Base-by-base conservation (phyloP, 2,329 filamentous ascomycete species). In the Mollisia scopiformis region DNA sequence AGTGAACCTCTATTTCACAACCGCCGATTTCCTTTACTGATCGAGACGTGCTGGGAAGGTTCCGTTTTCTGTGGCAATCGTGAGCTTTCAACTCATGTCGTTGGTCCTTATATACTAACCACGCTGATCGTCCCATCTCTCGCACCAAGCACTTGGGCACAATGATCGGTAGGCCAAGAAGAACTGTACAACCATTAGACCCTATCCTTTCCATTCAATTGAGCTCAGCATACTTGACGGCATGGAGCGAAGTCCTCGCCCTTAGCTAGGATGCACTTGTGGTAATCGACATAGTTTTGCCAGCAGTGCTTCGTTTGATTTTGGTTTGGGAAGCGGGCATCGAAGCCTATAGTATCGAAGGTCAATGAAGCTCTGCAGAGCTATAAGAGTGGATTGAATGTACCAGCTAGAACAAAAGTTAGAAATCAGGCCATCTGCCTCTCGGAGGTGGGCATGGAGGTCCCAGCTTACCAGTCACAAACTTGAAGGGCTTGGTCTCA, bases 271-370 rank as follows among this genome's bases (percentile, higher is more conserved):
- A 97, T 93, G 85, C 95, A 99, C 88, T 99, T 99, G 89, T 99
- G 92, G 87, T 99, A 98, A 82, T 99, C 95, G 84, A 99, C 95
- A 83, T 99, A 99, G 88, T 99, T 99, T 81, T 99, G 96, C 95
- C 95, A 99, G 92, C 95, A 99, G 88, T 99, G 93, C 90, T 97
- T 97, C 82, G 93, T 90, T 84, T 95, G 92, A 85, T 99, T 99
- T 85, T 88, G 84, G 86, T 99, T 97, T 76, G 95, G 95, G 84
- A 98, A 99, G 79, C 95, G 94, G 80, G 95, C 95, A 79, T 99
- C 95, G 84, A 96, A 96, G 85, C 95, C 95, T 97, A 74, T 67
- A 52, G 28, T 61, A 33, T 43, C 13, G 37, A 59, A 51, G 53
- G 62, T 69, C 64, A 71, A 66, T 68, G 35, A 39, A 21, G 41